Conservation (phyloP, 2,329 filamentous ascomycete species). For the Lecanicillium sp. region DNA sequence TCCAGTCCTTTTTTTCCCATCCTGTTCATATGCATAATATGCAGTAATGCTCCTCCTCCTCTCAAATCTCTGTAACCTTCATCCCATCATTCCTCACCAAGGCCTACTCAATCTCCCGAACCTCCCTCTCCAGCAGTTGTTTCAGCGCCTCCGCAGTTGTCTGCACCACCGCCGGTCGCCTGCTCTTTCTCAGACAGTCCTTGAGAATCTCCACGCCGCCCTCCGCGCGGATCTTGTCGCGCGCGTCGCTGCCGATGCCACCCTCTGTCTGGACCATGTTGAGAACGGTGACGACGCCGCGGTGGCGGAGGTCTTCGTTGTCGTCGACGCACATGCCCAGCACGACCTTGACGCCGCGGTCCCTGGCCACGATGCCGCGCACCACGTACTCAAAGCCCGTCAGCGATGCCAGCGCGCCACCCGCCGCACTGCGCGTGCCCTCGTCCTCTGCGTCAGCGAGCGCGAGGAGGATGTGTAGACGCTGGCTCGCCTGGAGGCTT, state of each 20-base stretch:
- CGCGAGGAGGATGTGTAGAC: conserved; percentile 79
- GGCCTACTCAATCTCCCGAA: conserved; percentile 13
- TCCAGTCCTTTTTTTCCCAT: no score
- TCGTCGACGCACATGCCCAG: conserved; percentile 73
- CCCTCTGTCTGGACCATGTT: conserved; percentile 67
- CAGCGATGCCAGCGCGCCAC: conserved; percentile 80
- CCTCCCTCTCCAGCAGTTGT: conserved; percentile 45
- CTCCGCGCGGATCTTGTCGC: conserved; percentile 53
- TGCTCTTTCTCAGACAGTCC: conserved; percentile 61
- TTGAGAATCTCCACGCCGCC: conserved; percentile 64
- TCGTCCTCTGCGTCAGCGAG: conserved; percentile 80
- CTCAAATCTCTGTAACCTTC: no score
- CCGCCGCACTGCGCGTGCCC: conserved; percentile 74
- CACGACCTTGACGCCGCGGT: conserved; percentile 70
- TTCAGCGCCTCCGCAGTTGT: conserved; percentile 69
- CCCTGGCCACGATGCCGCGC: conserved; percentile 60
- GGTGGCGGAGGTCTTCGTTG: conserved; percentile 59
- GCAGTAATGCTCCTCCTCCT: background rate
- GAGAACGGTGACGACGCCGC: conserved; percentile 68
- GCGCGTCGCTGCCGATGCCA: conserved; percentile 55
- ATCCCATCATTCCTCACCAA: background rate
- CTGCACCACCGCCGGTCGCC: conserved; percentile 63
- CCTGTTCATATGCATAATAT: background rate
- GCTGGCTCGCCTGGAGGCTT: conserved; percentile 60
- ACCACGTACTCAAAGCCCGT: conserved; percentile 73